phyloP scores from a whole-genome alignment of 2,329 filamentous ascomycete genomes.

The Aspergillus felis region DNA sequence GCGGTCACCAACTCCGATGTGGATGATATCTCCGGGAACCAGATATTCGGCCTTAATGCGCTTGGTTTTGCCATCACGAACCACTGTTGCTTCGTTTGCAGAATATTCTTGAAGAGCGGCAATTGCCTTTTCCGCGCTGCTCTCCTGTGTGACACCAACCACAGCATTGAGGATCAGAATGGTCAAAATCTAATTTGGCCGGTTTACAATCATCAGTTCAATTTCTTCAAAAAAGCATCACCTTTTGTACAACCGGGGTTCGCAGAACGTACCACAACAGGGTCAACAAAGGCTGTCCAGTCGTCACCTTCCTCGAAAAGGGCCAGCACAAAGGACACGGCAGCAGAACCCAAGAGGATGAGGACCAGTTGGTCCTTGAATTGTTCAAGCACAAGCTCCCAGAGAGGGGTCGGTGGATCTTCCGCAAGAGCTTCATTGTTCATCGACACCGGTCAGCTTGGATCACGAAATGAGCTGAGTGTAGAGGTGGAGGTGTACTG shows the following conservation, averaged over 20 bases:
- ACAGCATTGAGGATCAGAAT: conserved; percentile 96
- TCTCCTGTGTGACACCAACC: conserved; percentile 97
- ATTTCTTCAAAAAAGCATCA: not conserved
- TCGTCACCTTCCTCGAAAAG: conserved; percentile 90
- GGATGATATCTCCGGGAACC: conserved; percentile 89
- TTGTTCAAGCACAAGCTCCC: conserved; percentile 95
- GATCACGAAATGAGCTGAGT: not conserved
- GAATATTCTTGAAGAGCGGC: conserved; percentile 98
- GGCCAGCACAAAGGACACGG: conserved; percentile 87
- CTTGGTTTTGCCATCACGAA: conserved; percentile 76
- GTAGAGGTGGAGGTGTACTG: conserved; percentile 18
- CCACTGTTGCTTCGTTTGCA: conserved; percentile 91
- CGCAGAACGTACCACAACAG: conserved; percentile 70
- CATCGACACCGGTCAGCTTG: conserved; percentile 14
- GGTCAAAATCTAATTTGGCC: conserved; percentile 70
- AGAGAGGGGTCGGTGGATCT: conserved; percentile 91
- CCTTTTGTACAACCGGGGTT: not conserved
- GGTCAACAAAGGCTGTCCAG: conserved; percentile 97
- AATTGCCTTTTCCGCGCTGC: conserved; percentile 96
- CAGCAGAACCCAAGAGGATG: conserved; percentile 87
- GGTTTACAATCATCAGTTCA: conserved; percentile 19
- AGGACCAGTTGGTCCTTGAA: conserved; percentile 99
- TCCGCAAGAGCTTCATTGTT: conserved; percentile 62
- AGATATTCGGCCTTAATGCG: conserved; percentile 94
- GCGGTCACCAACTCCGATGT: conserved; percentile 83